Base-by-base conservation (phyloP, 2,329 filamentous ascomycete species). In the Phoma sp. region DNA sequence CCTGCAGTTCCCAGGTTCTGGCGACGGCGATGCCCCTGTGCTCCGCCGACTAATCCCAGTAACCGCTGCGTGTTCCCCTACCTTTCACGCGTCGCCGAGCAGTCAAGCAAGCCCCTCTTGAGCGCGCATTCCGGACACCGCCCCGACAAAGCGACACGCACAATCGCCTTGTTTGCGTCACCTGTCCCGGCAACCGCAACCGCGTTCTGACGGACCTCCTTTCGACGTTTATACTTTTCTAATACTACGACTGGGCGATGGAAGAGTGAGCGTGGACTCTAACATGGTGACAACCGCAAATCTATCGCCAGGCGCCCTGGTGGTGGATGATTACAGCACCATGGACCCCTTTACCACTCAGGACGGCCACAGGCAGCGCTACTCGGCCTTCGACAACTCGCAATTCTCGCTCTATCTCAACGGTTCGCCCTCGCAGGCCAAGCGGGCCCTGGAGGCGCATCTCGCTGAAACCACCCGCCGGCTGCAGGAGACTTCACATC, bases 391-490 rank as follows among this genome's bases (percentile, higher is more conserved):
- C 72, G 91, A 96, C 74, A 85, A 86, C 43, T 87, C 93, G 46
- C 79, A 90, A 25, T 93, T 96, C 73, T 88, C 88, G 33, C 80
- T 93, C 22, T 89, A 90, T 62, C 85, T 91, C n/a, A 77, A 78
- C 47, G 82, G 90, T 25, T 96, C 93, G 0, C 91, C 93, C 8
- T 86, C 87, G 50, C 92, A 97, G 71, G 91, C 92, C 36, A 96
- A 90, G 76, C 88, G 90, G 62, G 92, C 92, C 39, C 82, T 99
- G 39, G 89, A 96, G 75, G 91, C 93, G 46, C 95, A 98, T 76
- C 83, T 99, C 42, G 87, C 89, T 59, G 95, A 99, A 75, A 97
- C 93, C 1, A 91, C 96, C 68, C 88, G 92, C 55, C 86, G 93
- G 54, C 87, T 99, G 59, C 90, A 96, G 68, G 93, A 98, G 72